phyloP scores from a whole-genome alignment of 192 early-diverging fungal genomes.

The Spizellomyces sp. region DNA sequence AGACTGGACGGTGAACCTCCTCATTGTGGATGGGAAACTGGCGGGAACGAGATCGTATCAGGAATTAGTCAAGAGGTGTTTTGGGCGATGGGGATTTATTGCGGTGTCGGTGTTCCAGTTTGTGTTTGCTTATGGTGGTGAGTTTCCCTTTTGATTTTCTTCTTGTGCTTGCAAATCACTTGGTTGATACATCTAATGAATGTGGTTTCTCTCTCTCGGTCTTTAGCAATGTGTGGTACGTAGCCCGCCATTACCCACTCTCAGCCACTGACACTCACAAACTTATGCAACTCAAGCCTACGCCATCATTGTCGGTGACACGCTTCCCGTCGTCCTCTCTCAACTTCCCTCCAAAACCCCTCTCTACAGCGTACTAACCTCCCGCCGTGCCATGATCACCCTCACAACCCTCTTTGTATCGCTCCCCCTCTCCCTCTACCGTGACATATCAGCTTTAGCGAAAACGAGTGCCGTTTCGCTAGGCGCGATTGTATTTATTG shows the following conservation, averaged over 20 bases:
- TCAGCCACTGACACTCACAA: neutral
- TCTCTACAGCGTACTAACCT: constrained; percentile 61
- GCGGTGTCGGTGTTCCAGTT: constrained; percentile 88
- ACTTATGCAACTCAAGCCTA: constrained; percentile 44
- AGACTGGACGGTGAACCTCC: constrained; percentile 56
- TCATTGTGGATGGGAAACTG: constrained; percentile 76
- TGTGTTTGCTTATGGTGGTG: constrained; percentile 89
- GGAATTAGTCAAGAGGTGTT: constrained; percentile 80
- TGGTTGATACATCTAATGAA: neutral
- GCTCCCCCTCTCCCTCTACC: constrained; percentile 82
- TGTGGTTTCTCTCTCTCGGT: neutral
- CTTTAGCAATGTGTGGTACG: constrained; percentile 28
- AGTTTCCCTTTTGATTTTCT: neutral
- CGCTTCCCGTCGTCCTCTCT: constrained; percentile 79
- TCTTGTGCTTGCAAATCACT: neutral
- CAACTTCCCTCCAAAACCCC: constrained; percentile 66
- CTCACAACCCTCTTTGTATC: constrained; percentile 78
- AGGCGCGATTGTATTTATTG: constrained; percentile 73
- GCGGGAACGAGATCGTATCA: constrained; percentile 81
- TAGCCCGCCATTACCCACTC: neutral
- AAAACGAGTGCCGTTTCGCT: constrained; percentile 87
- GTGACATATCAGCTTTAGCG: constrained; percentile 86
- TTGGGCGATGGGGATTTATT: constrained; percentile 72
- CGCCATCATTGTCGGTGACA: constrained; percentile 84
- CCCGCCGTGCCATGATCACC: constrained; percentile 73